Evolutionary conservation across 495 filamentous ascomycete species (phyloP).

Genomic region (Neohortaea acidophila): DNA sequence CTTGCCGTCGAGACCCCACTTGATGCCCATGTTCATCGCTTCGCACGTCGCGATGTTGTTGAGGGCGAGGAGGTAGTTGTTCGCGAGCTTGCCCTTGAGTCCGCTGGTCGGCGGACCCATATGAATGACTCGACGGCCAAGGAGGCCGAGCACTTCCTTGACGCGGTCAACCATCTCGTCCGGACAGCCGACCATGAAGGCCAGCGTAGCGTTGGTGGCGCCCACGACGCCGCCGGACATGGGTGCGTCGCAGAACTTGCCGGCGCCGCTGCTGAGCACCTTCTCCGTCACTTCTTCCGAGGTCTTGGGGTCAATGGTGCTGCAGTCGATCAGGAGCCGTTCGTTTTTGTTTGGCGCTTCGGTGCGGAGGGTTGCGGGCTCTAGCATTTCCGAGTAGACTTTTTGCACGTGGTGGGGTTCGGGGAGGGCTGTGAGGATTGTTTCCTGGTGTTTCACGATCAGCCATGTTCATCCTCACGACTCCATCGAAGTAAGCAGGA

Average conservation of each 20-base stretch:
- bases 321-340: constrained; percentile 28
- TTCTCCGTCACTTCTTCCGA: constrained; percentile 15
- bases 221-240: constrained; percentile 37
- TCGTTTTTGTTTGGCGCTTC: constrained; percentile 22
- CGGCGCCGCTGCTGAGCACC: constrained; percentile 12
- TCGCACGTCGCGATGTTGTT: constrained; percentile 88
- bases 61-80: constrained; percentile 84
- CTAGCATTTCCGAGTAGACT: constrained; percentile 20
- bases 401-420: constrained; percentile 21
- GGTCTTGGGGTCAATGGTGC: constrained; percentile 21
- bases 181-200: constrained; percentile 66
- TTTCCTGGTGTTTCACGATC: constrained; percentile 9
- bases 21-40: constrained; percentile 81
- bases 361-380: constrained; percentile 22
- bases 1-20: constrained; percentile 69
- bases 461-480: not conserved
- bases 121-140: constrained; percentile 72
- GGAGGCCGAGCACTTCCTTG: constrained; percentile 48
- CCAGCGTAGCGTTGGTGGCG: constrained; percentile 31
- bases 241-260: constrained; percentile 25
- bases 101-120: constrained; percentile 68
- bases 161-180: constrained; percentile 42
- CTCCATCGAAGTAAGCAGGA: not conserved
- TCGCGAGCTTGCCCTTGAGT: constrained; percentile 73
- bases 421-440: constrained; percentile 21